Base-by-base conservation (phyloP, 805 yeast genomes). In the Metschnikowia baotianmanensis region DNA sequence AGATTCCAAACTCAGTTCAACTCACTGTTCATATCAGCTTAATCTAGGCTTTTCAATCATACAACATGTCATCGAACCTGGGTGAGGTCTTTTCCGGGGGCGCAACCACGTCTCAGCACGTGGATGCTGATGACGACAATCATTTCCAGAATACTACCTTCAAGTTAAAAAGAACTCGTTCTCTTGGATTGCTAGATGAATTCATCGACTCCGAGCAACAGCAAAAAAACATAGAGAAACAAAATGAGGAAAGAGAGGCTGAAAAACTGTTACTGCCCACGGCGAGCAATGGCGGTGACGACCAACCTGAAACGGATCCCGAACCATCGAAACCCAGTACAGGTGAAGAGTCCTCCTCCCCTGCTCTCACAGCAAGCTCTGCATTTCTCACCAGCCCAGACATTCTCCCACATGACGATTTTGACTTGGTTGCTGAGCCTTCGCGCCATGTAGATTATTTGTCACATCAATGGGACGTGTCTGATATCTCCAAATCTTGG, bases 401-500 rank as follows among this genome's bases (percentile, higher is more conserved):
- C 26, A 53, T 71, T 30, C 53, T 68, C 19, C 83, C 85, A n/a
- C 93, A 83, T 53, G 97, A 90, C 63, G 97, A 90, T 63, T 78
- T 80, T 23, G 95, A 84, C 56, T 71, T 90, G 26, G 77, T 76
- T 38, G 77, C 79, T 51, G 93, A 85, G 55, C 96, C 98, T 4
- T 77, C 85, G 36, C 77, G 83, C 40, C 97, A 90, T 58, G 99
- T 93, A 7, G 99, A 93, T 67, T 93, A 93, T 63, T 72, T 93
- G 37, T 86, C 96, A 4, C 96, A 93, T 60, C 76, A 93, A 60
- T 93, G 99, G 99, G 87, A 88, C 53, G 98, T 90, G 50, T 68
- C 80, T 5, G 99, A 93, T 59, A 86, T 93, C 22, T 86, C 95
- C 10, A 86, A 86, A 48, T 87, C 96, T 22, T 93, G 99, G 99